These are phyloP conservation scores for Colletotrichum sp. DNA, from an alignment of 2,329 filamentous ascomycete species.

Conservation along the genomic window DNA sequence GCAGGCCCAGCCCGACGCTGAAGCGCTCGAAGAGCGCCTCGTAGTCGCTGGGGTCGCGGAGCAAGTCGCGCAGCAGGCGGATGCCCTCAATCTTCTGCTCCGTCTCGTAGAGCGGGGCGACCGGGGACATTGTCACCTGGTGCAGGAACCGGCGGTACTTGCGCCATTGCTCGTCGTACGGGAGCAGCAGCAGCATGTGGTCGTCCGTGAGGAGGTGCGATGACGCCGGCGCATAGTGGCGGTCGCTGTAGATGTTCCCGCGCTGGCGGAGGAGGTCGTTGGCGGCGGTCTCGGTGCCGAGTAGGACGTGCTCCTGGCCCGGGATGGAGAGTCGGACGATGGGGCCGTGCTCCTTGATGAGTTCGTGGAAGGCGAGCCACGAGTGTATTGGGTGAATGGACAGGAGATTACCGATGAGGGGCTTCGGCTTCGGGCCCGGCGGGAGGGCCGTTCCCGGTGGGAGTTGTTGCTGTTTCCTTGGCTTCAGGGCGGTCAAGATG, in stretches of 20 bases:
- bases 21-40: constrained; percentile 43
- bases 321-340: constrained; percentile 49
- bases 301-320: constrained; percentile 38
- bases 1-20: constrained; percentile 42
- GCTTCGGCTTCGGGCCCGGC: constrained; percentile 12
- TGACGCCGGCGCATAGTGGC: constrained; percentile 38
- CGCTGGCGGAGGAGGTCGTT: constrained; percentile 45
- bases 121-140: constrained; percentile 31
- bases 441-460: constrained; percentile 10
- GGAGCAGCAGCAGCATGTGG: constrained; percentile 32
- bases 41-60: constrained; percentile 36
- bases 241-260: constrained; percentile 38
- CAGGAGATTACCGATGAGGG: constrained; percentile 35
- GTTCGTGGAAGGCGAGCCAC: constrained; percentile 45
- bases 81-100: constrained; percentile 35
- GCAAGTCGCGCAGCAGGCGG: constrained; percentile 33
- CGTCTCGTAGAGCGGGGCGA: constrained; percentile 31
- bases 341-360: constrained; percentile 38
- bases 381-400: constrained; percentile 37
- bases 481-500: neutral
- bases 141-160: constrained; percentile 27
- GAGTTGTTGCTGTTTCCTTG: neutral
- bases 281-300: constrained; percentile 42
- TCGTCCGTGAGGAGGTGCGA: constrained; percentile 33
- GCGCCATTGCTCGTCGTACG: constrained; percentile 25